Conservation (phyloP, 83 land plant genomes). For the Thuja plicata region DNA sequence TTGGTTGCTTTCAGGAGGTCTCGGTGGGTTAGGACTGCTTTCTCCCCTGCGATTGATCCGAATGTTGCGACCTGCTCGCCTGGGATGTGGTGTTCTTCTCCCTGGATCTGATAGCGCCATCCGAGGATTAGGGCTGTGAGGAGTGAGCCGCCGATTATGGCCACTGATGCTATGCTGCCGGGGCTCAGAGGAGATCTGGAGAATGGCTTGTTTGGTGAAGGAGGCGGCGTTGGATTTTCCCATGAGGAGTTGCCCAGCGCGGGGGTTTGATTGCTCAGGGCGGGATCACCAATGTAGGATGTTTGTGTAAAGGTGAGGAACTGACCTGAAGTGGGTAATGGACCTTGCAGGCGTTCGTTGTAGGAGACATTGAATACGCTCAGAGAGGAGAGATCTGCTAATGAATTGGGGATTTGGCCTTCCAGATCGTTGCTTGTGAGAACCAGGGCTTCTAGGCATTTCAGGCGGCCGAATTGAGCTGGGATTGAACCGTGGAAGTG, state of each 20-base stretch:
- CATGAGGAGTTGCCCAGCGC: not conserved
- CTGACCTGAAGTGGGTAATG: not conserved
- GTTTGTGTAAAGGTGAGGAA: not conserved
- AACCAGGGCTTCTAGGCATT: not conserved
- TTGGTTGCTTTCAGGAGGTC: constrained; percentile 27
- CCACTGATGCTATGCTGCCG: not conserved
- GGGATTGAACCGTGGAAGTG: not conserved
- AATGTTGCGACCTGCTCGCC: not conserved
- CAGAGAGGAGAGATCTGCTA: not conserved
- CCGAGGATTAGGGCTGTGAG: not conserved
- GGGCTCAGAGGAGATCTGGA: not conserved
- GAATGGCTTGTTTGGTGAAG: not conserved
- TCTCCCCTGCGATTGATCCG: not conserved
- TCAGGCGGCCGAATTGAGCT: not conserved
- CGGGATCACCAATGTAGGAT: not conserved
- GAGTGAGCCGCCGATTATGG: not conserved
- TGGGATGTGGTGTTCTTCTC: too few species aligned
- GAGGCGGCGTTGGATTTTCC: not conserved
- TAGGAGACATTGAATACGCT: not conserved
- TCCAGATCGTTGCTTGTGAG: not conserved
- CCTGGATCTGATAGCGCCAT: not conserved
- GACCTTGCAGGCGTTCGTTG: not conserved
- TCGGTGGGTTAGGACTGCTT: not conserved
- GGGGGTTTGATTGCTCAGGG: not conserved
- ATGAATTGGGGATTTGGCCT: not conserved